Evolutionary conservation across 148 eudicot genomes (phyloP).

Genomic region (Heliosperma pusillum): DNA sequence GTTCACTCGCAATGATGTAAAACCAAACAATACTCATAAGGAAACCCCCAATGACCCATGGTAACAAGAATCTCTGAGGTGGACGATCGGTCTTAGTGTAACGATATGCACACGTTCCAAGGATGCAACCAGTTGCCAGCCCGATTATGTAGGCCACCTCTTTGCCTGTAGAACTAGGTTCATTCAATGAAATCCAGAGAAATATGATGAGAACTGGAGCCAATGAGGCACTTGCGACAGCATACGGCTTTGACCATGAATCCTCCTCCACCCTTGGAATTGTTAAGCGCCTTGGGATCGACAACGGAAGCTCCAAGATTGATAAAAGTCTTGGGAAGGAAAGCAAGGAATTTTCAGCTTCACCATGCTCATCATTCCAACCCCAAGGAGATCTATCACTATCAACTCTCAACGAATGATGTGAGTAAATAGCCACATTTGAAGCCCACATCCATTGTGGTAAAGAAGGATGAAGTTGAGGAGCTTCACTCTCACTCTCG

Average conservation of each 20-base stretch:
- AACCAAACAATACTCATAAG: conserved; percentile 94
- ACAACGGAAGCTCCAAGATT: conserved; percentile 70
- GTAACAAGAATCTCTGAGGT: conserved; percentile 57
- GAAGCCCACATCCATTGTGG: conserved; percentile 99
- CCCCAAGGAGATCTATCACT: conserved; percentile 83
- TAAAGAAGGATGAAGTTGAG: conserved; percentile 55
- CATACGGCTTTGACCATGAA: conserved; percentile 79
- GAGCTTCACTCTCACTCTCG: conserved; percentile 49
- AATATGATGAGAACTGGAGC: conserved; percentile 74
- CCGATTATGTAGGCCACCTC: conserved; percentile 42
- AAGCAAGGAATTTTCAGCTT: conserved; percentile 31
- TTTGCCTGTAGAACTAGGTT: conserved; percentile 37
- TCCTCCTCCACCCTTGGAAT: conserved; percentile 83
- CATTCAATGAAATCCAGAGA: conserved; percentile 53
- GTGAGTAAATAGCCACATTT: conserved; percentile 92
- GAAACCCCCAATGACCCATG: conserved; percentile 89
- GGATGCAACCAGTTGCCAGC: conserved; percentile 34
- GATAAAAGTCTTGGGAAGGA: conserved; percentile 56
- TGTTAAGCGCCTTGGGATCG: conserved; percentile 71
- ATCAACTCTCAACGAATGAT: conserved; percentile 50
- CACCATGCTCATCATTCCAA: conserved; percentile 75
- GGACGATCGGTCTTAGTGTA: conserved; percentile 61
- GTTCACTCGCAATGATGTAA: conserved; percentile 91
- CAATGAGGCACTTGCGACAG: conserved; percentile 67
- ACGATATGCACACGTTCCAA: conserved; percentile 52